Base-by-base conservation (phyloP, 1,284 basidiomycete genomes). In the Heterobasidion irregulare region DNA sequence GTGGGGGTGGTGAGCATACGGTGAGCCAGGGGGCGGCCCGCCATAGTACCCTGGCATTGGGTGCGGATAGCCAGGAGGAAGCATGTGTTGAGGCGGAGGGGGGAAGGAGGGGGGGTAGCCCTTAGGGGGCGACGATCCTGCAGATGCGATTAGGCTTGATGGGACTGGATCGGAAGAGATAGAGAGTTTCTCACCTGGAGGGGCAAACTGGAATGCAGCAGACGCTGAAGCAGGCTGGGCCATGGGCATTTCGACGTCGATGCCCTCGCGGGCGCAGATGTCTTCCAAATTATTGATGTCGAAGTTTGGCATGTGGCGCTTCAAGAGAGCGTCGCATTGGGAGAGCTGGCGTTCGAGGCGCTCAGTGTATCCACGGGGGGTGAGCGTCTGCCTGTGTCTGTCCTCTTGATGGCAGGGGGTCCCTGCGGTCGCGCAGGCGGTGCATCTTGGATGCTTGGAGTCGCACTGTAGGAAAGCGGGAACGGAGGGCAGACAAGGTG, bases 351-450 rank as follows among this genome's bases (percentile, higher is more conserved):
- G 77, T 72, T 92, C 89, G 68, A 92, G 71, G 61, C 77, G 84
- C 64, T 91, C 89, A 0, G 85, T 84, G 68, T 91, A 84, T 38
- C 89, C 89, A 51, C 89, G 77, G 0, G 86, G 86, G 53, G 88
- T 89, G 63, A 92, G 79, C 1, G 84, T 88, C 76, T 91, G 88
- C 36, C 88, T 75, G 68, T 91, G 86, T 54, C 89, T 74, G 71
- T 92, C 89, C 65, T 92, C 89, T 65, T 92, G 89, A 63, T 90
- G 83, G 72, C 89, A 92, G 49, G 77, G 69, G 0, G 84, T 85
- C 59, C 84, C 84, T 0, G 89, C 87, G 8, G 84, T 85, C 46
- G 84, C 80, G 66, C 89, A 92, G 36, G 89, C 86, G 12, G 86
- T 86, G 65, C 89, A 92, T 68, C 84, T 73, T 47, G 89, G 89